Evolutionary conservation across 2,329 filamentous ascomycete species (phyloP).

Genomic region (Parastagonospora nodorum): DNA sequence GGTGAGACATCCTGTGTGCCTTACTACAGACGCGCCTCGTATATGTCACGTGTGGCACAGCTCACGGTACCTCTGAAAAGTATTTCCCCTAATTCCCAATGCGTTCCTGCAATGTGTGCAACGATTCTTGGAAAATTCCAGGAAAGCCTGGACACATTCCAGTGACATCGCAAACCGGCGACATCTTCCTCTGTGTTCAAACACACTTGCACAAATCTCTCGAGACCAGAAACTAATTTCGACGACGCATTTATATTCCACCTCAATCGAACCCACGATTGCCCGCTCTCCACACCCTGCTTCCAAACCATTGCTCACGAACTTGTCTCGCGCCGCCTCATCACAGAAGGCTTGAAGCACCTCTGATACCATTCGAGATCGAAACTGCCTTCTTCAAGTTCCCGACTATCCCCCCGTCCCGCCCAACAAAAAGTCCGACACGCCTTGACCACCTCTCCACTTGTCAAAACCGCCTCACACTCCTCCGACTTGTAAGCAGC

Average conservation of each 20-base stretch:
- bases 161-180: background rate
- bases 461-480: too few relatives aligned
- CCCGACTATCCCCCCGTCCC: background rate
- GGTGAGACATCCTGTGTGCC: too few relatives aligned
- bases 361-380: background rate
- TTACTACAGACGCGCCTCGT: too few relatives aligned
- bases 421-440: too few relatives aligned
- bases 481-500: too few relatives aligned
- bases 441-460: too few relatives aligned
- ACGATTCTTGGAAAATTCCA: background rate
- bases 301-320: background rate
- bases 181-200: background rate
- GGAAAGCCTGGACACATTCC: background rate
- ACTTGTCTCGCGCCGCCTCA: background rate
- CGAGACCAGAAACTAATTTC: background rate
- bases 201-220: background rate
- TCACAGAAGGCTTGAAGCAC: background rate
- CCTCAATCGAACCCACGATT: background rate
- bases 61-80: too few relatives aligned
- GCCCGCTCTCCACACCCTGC: too few relatives aligned
- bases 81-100: too few relatives aligned
- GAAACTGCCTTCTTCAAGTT: background rate
- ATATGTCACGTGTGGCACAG: too few relatives aligned
- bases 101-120: too few relatives aligned
- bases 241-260: too few relatives aligned